Evolutionary conservation across 768 basidiomycete genomes (phyloP), one percentile per base, ranked within the genome.

Genomic region (Amyloporia xantha): DNA sequence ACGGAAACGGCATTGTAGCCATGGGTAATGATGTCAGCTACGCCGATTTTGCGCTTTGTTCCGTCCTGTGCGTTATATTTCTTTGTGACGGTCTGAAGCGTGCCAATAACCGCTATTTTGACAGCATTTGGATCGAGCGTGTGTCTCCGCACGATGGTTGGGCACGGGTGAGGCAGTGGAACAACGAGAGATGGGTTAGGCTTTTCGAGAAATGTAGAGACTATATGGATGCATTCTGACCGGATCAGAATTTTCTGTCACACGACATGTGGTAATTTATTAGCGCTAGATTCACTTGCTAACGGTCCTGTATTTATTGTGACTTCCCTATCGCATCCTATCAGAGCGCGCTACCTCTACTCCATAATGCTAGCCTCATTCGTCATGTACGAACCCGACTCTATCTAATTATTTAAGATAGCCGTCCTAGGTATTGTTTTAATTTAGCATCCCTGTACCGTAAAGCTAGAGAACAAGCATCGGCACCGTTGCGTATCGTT

Each of bases 71-170:
- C 52, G 62, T 54, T 11, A 5, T 33, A 17, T 5, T 20, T 6
- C 41, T 38, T 12, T 25, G 15, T 19, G 15, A 19, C 2, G 17
- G n/a, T 9, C 9, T 44, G 42, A n/a, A 28, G 17, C 19, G 24
- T 26, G n/a, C 35, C 13, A 41, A 26, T 12, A n/a, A n/a, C n/a
- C 17, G 7, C 24, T 7, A 2, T 5, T 1, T 33, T 6, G 17
- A 13, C 24, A 63, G 62, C 36, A 75, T 87, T 40, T 89, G 84
- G 84, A 81, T 87, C 36, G 79, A 86, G 60, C 71, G 77, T 41
- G 78, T 87, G 59, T 77, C 83, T 3, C 74, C 82, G n/a, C 79
- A 82, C 48, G 83, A 87, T 53, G 83, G 81, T 12, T 89, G 86
- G 86, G 68, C 72, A 20, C 67, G 79, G 46, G 73, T 88, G n/a